A percentile compares a stretch with the other conserved stretches of the same genome.
These are phyloP conservation scores for Teunomyces tritomae DNA, from an alignment of 805 yeast genomes.

Conservation along the genomic window DNA sequence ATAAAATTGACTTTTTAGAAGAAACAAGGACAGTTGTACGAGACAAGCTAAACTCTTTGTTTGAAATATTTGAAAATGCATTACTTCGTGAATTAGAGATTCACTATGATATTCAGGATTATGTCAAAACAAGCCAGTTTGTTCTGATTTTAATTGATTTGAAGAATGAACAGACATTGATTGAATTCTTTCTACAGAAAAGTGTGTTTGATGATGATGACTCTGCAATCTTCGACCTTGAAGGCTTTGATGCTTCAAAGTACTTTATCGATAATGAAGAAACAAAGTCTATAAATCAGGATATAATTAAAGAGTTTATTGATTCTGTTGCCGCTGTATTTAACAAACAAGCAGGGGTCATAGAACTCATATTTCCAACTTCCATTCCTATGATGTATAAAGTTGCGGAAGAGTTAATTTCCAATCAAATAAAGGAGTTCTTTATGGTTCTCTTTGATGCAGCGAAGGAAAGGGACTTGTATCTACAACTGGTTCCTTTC, in stretches of 20 bases:
- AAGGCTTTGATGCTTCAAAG: constrained; percentile 20
- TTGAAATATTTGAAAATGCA: constrained; percentile 72
- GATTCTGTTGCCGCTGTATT: constrained; percentile 31
- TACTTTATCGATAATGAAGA: constrained; percentile 16
- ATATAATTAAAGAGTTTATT: constrained; percentile 14
- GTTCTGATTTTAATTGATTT: constrained; percentile 34
- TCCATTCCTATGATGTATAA: constrained; percentile 46
- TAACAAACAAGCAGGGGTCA: constrained; percentile 34
- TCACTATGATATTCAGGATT: constrained; percentile 49
- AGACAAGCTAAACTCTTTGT: constrained; percentile 49
- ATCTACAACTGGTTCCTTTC: constrained; percentile 39
- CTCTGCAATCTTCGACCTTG: constrained; percentile 27
- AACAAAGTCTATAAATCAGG: neutral
- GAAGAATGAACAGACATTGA: constrained; percentile 41
- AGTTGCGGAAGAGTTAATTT: constrained; percentile 45
- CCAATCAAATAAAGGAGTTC: constrained; percentile 37
- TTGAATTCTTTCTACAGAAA: constrained; percentile 44
- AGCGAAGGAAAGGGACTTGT: constrained; percentile 26
- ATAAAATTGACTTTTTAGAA: constrained; percentile 31
- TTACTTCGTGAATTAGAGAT: constrained; percentile 65
- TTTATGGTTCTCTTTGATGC: constrained; percentile 24
- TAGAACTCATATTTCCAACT: constrained; percentile 45
- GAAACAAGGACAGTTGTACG: constrained; percentile 26
- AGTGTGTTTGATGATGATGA: constrained; percentile 38
- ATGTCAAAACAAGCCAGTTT: constrained; percentile 32